Percentiles rank a stretch among this genome's conserved stretches.
Conservation (phyloP, 1,139 yeast genomes). For the Yamadazyma siamensis region DNA sequence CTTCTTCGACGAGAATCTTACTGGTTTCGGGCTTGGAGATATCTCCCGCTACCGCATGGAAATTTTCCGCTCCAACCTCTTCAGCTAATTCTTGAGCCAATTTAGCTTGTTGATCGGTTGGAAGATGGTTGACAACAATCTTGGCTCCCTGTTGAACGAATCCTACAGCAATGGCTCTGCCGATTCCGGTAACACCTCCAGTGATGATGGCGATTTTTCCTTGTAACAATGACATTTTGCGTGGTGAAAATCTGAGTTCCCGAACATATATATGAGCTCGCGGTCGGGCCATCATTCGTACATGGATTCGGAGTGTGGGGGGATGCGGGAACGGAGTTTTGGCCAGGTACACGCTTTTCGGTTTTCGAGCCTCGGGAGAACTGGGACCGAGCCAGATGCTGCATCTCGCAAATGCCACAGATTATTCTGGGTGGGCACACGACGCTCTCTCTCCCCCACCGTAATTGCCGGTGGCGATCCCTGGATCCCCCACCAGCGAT, state of each 20-base stretch:
- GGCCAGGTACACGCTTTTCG: too few species aligned
- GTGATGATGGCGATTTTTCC: slow-evolving; percentile 23
- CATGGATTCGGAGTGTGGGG: slow-evolving; percentile 1
- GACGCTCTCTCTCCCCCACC: slow-evolving; percentile 1
- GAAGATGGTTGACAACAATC: slow-evolving; percentile 21
- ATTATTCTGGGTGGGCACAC: too few species aligned
- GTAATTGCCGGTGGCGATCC: too few species aligned
- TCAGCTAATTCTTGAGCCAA: slow-evolving; percentile 15
- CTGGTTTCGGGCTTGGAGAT: slow-evolving; percentile 37
- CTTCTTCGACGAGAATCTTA: slow-evolving; percentile 23
- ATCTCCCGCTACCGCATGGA: slow-evolving; percentile 40
- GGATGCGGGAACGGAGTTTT: neutral
- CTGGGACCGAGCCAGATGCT: too few species aligned
- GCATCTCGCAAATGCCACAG: too few species aligned
- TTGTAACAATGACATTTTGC: slow-evolving; percentile 7
- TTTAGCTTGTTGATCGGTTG: slow-evolving; percentile 18
- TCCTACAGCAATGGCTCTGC: slow-evolving; percentile 20
- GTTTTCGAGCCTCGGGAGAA: too few species aligned
- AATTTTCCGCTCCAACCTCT: slow-evolving; percentile 18
- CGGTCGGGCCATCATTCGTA: neutral
- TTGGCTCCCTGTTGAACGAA: slow-evolving; percentile 19
- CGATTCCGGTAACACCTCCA: slow-evolving; percentile 30
- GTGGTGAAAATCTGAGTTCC: neutral
- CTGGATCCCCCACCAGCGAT: slow-evolving; percentile 1
- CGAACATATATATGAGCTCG: slow-evolving; percentile 1